Conservation (phyloP, 169 alveolate genomes). For the Plasmodium vinckei region DNA sequence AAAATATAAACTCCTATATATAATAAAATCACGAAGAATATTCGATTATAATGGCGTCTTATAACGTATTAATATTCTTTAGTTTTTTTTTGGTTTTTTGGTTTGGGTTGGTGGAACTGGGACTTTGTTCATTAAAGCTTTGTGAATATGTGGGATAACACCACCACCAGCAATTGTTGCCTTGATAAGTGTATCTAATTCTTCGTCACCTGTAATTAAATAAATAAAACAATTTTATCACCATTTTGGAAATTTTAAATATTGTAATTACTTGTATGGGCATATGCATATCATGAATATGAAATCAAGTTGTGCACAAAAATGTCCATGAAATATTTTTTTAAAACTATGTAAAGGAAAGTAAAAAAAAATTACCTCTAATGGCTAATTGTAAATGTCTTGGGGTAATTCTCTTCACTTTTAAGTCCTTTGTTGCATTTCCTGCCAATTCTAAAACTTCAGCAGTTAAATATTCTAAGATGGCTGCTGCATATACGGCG, state of each 20-base stretch:
- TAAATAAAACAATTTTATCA: not conserved
- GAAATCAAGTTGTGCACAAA: not conserved
- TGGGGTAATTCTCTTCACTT: slow-evolving; percentile 97
- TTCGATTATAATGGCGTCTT: not conserved
- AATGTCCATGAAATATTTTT: not conserved
- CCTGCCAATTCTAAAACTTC: slow-evolving; percentile 99
- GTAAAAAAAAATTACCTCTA: slow-evolving; percentile 75
- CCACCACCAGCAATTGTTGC: slow-evolving; percentile 99
- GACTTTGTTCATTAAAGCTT: slow-evolving; percentile 91
- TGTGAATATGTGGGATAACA: slow-evolving; percentile 99
- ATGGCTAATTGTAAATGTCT: slow-evolving; percentile 97
- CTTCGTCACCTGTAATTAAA: slow-evolving; percentile 96
- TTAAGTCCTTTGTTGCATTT: slow-evolving; percentile 98
- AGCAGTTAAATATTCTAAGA: slow-evolving; percentile 99
- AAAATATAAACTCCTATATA: no score
- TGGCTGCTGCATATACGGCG: slow-evolving; percentile 99
- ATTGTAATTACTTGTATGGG: not conserved
- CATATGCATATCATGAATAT: not conserved
- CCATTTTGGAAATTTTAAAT: not conserved
- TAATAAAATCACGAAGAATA: no score
- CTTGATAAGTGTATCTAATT: slow-evolving; percentile 96
- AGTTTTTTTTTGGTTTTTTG: slow-evolving; percentile 81
- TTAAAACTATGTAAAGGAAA: not conserved
- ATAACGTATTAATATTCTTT: slow-evolving; percentile 5
- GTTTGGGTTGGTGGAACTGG: slow-evolving; percentile 85